Evolutionary conservation across 768 basidiomycete genomes (phyloP).

Genomic region (Boletus speciosus): DNA sequence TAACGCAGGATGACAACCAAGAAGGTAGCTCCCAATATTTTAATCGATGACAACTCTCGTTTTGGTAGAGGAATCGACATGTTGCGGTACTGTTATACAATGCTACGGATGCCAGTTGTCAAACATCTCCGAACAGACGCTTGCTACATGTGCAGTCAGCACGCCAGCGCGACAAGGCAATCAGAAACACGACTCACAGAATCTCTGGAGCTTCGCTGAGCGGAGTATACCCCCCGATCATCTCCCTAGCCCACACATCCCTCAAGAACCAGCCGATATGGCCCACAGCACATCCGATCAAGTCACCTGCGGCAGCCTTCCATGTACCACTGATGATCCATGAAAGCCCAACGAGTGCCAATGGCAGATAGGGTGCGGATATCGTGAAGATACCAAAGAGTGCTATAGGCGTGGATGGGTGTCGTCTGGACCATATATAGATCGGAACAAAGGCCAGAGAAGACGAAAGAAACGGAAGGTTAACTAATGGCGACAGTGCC

Average conservation of each 20-base stretch:
- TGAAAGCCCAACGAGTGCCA: constrained; percentile 85
- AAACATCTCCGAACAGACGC: constrained; percentile 61
- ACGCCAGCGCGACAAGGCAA: background rate
- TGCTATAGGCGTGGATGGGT: constrained; percentile 93
- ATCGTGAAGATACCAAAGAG: constrained; percentile 94
- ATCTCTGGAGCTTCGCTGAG: constrained; percentile 69
- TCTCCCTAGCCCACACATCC: constrained; percentile 86
- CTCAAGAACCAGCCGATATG: constrained; percentile 82
- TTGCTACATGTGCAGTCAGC: constrained; percentile 40
- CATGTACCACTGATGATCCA: constrained; percentile 81
- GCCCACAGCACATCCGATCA: constrained; percentile 84
- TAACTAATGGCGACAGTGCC: constrained; percentile 82
- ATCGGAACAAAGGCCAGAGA: constrained; percentile 93
- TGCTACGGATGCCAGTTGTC: constrained; percentile 2
- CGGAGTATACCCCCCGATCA: constrained; percentile 69
- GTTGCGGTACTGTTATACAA: constrained; percentile 9
- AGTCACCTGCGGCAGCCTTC: constrained; percentile 77
- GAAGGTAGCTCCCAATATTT: background rate
- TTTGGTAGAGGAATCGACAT: background rate
- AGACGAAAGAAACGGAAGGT: constrained; percentile 90
- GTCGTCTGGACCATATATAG: constrained; percentile 94
- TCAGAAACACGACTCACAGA: constrained; percentile 49
- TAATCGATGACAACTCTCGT: background rate
- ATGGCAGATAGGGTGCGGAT: constrained; percentile 90
- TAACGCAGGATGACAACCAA: background rate